Percentiles rank a stretch among this genome's conserved stretches.
phyloP scores from a whole-genome alignment of 106 monocot species.

The Apostasia ramifera region DNA sequence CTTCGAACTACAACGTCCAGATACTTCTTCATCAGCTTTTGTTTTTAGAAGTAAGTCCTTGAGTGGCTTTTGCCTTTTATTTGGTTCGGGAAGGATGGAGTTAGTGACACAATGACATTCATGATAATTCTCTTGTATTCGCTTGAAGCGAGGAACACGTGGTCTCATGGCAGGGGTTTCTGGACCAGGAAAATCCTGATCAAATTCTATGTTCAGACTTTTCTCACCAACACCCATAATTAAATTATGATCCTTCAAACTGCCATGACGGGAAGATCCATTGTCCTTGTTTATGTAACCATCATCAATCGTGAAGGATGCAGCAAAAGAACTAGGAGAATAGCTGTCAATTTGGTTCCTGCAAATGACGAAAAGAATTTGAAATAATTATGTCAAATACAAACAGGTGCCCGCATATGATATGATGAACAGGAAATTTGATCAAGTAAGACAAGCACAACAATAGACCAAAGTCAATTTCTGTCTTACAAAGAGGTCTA shows the following conservation, averaged over 20 bases:
- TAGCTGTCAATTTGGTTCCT: constrained; percentile 18
- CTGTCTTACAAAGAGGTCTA: background rate
- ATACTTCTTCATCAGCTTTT: constrained; percentile 9
- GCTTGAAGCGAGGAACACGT: constrained; percentile 58
- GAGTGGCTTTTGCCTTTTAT: constrained; percentile 46
- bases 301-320: constrained; percentile 7
- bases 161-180: constrained; percentile 51
- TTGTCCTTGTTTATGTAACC: background rate
- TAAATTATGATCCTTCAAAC: background rate
- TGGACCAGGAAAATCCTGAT: constrained; percentile 26
- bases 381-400: background rate
- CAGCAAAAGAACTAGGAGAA: constrained; percentile 2
- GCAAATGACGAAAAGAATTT: constrained; percentile 4
- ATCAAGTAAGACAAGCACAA: background rate
- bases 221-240: constrained; percentile 2
- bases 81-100: constrained; percentile 23
- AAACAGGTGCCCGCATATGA: background rate
- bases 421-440: background rate
- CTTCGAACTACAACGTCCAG: constrained; percentile 45
- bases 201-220: constrained; percentile 8
- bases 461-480: background rate
- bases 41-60: constrained; percentile 9
- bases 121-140: constrained; percentile 46
- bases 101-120: constrained; percentile 7
- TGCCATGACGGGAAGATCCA: constrained; percentile 4